Base-by-base conservation (phyloP, 805 yeast species). In the Candida koratica region DNA sequence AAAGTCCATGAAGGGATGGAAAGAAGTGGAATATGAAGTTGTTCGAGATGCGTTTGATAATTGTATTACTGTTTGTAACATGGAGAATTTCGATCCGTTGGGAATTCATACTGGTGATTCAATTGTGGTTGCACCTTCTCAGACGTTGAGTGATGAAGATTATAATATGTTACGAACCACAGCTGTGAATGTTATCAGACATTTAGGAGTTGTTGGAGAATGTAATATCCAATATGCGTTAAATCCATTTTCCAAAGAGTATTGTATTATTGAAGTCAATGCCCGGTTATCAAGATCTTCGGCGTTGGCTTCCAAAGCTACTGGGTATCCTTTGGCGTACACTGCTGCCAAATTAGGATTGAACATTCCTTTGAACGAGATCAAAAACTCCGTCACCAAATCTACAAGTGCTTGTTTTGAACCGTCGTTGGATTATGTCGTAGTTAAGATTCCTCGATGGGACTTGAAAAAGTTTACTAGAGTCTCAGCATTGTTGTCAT, bases 91-190 rank as follows among this genome's bases (percentile, higher is more conserved):
- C 52, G 98, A 90, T 65, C 98, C 98, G 28, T 77, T 90, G 51
- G 98, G 98, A 51, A 84, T 90, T 53, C 98, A 90, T 68, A 90
- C 98, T 38, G 98, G 98, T 70, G 98, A 90, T 63, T 93, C 98
- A 27, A 93, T 90, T 53, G 98, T 90, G 33, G 96, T 93, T 56
- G 98, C 98, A 37, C 98, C 98, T 33, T 88, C 97, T 28, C 98
- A 90, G 67, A 90, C 98, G 26, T 70, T 90, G 53, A 84, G 96
- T 25, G 98, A 90, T 64, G 95, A 89, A 61, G 98, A 90, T 59
- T 90, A 86, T 67, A 95, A 90, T 68, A 93, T 90, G 98, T 79
- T 90, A 54, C 82, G 98, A 71, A 73, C 94, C 32, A 95, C 98
- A 38, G 98, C 98, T 39, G 87, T 93, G 62, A 93, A 93, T 67